Conservation (phyloP, 305 asterid species). For the Ilex paraguariensis region DNA sequence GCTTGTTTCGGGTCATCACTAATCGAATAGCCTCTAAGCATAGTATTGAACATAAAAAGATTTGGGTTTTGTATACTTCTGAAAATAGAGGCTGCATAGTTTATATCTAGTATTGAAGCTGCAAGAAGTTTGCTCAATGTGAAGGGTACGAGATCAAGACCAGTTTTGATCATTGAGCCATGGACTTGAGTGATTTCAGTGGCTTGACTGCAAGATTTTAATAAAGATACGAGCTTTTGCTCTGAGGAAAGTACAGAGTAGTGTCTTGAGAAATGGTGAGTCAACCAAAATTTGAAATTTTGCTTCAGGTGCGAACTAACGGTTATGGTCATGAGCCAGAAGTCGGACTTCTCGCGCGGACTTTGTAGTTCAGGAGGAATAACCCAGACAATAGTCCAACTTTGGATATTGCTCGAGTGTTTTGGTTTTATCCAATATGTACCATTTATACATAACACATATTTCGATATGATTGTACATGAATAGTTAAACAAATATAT, state of each 20-base stretch:
- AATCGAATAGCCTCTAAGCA: constrained; percentile 52
- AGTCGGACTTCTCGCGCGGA: too few relatives aligned
- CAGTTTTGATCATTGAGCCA: constrained; percentile 49
- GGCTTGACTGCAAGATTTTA: constrained; percentile 45
- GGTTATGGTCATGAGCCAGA: background rate
- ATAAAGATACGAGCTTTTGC: constrained; percentile 33
- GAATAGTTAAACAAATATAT: too few relatives aligned
- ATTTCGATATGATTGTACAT: too few relatives aligned
- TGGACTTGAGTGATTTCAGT: constrained; percentile 45
- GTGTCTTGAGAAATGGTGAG: constrained; percentile 3
- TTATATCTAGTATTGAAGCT: constrained; percentile 32
- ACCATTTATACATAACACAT: too few relatives aligned
- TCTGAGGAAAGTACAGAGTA: constrained; percentile 24
- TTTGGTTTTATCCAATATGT: too few relatives aligned
- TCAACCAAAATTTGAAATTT: background rate
- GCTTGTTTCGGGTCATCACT: constrained; percentile 33
- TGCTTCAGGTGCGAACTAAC: background rate
- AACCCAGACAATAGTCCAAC: too few relatives aligned
- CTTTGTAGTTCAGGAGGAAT: too few relatives aligned
- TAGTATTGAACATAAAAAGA: constrained; percentile 52
- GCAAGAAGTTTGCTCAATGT: constrained; percentile 66
- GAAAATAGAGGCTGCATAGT: constrained; percentile 50
- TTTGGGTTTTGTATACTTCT: constrained; percentile 35
- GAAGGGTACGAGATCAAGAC: constrained; percentile 41
- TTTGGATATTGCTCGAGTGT: too few relatives aligned